Evolutionary conservation across 164 flowering plant genomes (phyloP).

Genomic region (Liriodendron chinense): DNA sequence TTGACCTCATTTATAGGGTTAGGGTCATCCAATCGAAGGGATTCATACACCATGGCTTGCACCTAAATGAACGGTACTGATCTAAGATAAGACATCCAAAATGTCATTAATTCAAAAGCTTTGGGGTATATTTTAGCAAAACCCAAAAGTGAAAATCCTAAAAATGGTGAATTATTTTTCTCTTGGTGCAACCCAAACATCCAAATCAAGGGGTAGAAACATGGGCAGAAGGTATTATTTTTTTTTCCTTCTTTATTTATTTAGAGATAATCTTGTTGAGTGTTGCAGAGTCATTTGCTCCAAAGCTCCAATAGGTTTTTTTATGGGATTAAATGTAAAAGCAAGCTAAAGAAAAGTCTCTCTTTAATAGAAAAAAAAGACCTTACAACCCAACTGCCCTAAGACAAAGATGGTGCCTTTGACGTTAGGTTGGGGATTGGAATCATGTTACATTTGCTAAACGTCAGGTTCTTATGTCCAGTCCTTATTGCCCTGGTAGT

Average conservation of each 20-base stretch:
- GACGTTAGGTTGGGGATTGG: background rate
- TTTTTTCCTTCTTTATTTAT: background rate
- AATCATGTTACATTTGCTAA: background rate
- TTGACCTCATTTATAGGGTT: no score
- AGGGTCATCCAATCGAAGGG: no score
- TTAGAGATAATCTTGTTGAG: background rate
- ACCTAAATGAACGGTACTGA: no score
- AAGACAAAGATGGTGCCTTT: background rate
- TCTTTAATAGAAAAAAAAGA: background rate
- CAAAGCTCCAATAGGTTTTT: background rate
- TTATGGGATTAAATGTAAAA: background rate
- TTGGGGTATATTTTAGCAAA: no score
- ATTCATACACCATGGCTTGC: no score
- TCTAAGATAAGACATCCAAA: no score
- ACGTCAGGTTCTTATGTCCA: background rate
- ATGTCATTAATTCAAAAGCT: no score
- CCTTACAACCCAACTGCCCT: background rate
- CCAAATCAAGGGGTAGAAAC: background rate
- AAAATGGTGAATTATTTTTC: no score
- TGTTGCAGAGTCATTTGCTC: background rate
- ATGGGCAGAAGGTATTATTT: background rate
- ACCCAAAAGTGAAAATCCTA: no score
- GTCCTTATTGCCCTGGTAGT: background rate
- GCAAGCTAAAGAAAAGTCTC: background rate
- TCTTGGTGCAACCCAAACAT: no score